Base-by-base conservation (phyloP, 192 early-diverging fungal genomes). In the Coemansia sp. region DNA sequence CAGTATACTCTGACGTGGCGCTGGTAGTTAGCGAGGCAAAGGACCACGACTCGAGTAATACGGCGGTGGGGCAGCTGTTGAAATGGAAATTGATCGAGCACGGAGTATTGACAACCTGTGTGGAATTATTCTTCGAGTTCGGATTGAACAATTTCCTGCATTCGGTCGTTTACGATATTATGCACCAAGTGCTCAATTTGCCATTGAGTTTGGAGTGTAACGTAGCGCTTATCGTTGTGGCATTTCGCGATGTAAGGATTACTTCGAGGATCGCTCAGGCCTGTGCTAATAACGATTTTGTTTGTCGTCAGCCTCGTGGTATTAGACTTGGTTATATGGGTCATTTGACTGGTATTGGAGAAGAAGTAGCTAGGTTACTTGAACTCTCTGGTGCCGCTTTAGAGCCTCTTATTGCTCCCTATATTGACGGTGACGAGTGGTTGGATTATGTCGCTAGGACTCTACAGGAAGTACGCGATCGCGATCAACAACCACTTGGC, bases 91-190 rank as follows among this genome's bases (percentile, higher is more conserved):
- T 91, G 35, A 87, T 92, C 19, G 81, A 89, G 60, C 84, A 89
- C 75, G 72, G 73, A 32, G 88, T 91, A 26, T 67, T 94, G 62
- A 88, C 89, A 2, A 82, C 84, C 4, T 89, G 89, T 68, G 73
- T 89, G 70, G 88, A 93, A 68, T 78, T 99, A 59, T 98, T 99
- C 70, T 99, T 98, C 85, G 77, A 85, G 38, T 96, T 94, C 70
- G 90, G 91, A 39, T 98, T 97, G 91, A 99, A 99, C 84, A 99
- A 99, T 86, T 96, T 99, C 77, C 74, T 99, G 69, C 98, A 99
- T 74, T 95, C 94, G 26, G 96, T 99, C 32, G 94, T 98, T 1
- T 99, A 97, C 77, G 98, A 99, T 75, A 96, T 98, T 89, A 88
- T 98, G 72, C 95, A 96, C 72, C 98, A 99, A 80, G 91, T 98